Conservation (phyloP, 2,329 filamentous ascomycete genomes). For the Colletotrichum coccodes region DNA sequence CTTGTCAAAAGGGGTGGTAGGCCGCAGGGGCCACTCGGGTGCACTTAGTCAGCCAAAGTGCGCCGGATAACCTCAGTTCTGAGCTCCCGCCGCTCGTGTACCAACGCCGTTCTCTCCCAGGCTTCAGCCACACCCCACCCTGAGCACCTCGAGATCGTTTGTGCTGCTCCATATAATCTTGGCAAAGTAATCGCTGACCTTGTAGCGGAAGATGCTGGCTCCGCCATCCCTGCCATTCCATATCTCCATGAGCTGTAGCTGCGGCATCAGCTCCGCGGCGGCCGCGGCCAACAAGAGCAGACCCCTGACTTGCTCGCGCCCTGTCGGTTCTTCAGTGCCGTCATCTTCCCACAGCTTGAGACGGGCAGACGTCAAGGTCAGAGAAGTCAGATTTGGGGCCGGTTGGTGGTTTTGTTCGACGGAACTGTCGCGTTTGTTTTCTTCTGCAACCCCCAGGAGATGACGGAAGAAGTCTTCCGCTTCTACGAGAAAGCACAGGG, state of each 20-base stretch:
- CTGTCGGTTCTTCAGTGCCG: not conserved
- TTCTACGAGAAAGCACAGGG: not conserved
- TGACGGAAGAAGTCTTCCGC: constrained; percentile 9
- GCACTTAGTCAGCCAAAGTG: no score
- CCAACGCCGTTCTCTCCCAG: not conserved
- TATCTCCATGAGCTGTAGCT: not conserved
- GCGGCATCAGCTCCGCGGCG: not conserved
- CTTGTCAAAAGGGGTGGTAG: no score
- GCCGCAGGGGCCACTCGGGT: no score
- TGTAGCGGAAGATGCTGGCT: not conserved
- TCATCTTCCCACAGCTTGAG: fast-evolving
- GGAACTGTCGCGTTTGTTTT: no score
- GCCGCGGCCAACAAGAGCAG: not conserved
- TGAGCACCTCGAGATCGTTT: not conserved
- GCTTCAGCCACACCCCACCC: not conserved
- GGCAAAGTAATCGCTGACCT: not conserved
- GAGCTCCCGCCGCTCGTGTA: no score
- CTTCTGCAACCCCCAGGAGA: no score
- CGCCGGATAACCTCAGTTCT: no score
- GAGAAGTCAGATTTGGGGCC: not conserved
- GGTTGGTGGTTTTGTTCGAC: not conserved
- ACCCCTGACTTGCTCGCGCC: not conserved
- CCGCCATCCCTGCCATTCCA: not conserved
- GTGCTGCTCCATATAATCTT: constrained; percentile 1
- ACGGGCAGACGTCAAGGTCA: not conserved